Percentiles rank a stretch among this genome's conserved stretches.
These are phyloP conservation scores for Talaromyces sp. DNA, from an alignment of 2,329 filamentous ascomycete species.

Conservation along the genomic window DNA sequence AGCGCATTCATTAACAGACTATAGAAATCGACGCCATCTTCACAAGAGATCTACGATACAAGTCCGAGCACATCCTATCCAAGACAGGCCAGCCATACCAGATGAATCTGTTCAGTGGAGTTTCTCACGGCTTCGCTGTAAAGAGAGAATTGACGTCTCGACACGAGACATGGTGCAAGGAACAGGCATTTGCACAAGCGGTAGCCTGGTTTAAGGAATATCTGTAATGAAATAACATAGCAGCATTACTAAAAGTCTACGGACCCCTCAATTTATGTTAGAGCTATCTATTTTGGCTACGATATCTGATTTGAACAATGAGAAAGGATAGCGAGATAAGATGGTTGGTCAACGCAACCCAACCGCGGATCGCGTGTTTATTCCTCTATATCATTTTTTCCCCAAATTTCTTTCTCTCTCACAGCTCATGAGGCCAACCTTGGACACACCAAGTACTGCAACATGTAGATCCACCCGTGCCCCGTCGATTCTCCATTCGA, in stretches of 20 bases:
- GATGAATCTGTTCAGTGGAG: slow-evolving; percentile 70
- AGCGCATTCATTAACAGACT: not conserved
- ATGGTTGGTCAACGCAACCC: not conserved
- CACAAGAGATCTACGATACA: slow-evolving; percentile 60
- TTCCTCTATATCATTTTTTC: not conserved
- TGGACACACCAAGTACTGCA: no score
- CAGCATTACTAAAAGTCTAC: not conserved
- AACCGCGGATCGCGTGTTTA: not conserved
- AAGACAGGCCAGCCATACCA: slow-evolving; percentile 64
- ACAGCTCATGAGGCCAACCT: not conserved
- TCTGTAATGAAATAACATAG: slow-evolving; percentile 30
- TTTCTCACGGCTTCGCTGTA: slow-evolving; percentile 72
- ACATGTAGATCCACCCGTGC: not conserved
- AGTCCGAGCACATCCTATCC: slow-evolving; percentile 61
- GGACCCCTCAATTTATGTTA: not conserved
- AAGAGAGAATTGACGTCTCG: slow-evolving; percentile 60
- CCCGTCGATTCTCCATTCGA: not conserved
- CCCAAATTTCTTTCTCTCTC: not conserved
- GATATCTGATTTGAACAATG: not conserved
- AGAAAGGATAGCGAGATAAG: not conserved
- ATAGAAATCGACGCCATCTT: slow-evolving; percentile 64
- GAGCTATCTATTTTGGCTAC: not conserved
- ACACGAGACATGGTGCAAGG: slow-evolving; percentile 66
- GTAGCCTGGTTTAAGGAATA: slow-evolving; percentile 71
- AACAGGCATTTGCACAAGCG: slow-evolving; percentile 76